Evolutionary conservation across 805 yeast genomes (phyloP).

Genomic region (Starmerella bacillaris): DNA sequence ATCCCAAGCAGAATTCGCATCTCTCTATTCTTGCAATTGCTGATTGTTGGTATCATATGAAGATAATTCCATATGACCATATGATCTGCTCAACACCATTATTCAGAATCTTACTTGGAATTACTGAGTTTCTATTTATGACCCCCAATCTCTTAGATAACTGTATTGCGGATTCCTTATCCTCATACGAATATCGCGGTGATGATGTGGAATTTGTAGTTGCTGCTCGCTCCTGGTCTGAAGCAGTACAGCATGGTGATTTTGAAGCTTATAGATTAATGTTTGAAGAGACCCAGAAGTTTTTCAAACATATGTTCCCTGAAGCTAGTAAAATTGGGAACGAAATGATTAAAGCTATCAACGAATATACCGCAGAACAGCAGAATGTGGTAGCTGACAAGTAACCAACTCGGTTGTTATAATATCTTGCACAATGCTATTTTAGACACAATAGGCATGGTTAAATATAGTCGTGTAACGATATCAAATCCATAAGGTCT

Average conservation of each 20-base stretch:
- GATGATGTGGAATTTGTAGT: slow-evolving; percentile 87
- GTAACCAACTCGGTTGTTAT: too few species aligned
- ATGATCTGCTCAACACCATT: slow-evolving; percentile 90
- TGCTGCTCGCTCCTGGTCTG: slow-evolving; percentile 80
- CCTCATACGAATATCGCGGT: slow-evolving; percentile 50
- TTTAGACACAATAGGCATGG: too few species aligned
- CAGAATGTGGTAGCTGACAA: too few species aligned
- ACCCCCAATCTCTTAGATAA: slow-evolving; percentile 68
- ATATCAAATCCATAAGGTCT: too few species aligned
- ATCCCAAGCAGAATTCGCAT: slow-evolving; percentile 58
- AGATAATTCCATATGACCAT: slow-evolving; percentile 87
- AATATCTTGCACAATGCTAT: too few species aligned
- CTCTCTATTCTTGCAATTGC: slow-evolving; percentile 76
- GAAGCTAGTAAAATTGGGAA: slow-evolving; percentile 82
- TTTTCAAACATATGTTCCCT: slow-evolving; percentile 68
- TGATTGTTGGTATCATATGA: slow-evolving; percentile 76
- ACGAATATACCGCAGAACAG: slow-evolving; percentile 14
- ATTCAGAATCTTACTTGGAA: slow-evolving; percentile 84
- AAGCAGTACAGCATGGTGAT: slow-evolving; percentile 56
- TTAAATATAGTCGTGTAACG: too few species aligned
- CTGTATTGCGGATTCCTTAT: slow-evolving; percentile 53
- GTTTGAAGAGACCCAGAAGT: slow-evolving; percentile 67
- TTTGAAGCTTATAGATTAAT: slow-evolving; percentile 50
- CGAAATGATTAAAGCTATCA: slow-evolving; percentile 50
- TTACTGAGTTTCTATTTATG: slow-evolving; percentile 77